These are phyloP conservation scores for Neurospora sp. DNA, from an alignment of 495 filamentous ascomycete genomes.

Conservation along the genomic window DNA sequence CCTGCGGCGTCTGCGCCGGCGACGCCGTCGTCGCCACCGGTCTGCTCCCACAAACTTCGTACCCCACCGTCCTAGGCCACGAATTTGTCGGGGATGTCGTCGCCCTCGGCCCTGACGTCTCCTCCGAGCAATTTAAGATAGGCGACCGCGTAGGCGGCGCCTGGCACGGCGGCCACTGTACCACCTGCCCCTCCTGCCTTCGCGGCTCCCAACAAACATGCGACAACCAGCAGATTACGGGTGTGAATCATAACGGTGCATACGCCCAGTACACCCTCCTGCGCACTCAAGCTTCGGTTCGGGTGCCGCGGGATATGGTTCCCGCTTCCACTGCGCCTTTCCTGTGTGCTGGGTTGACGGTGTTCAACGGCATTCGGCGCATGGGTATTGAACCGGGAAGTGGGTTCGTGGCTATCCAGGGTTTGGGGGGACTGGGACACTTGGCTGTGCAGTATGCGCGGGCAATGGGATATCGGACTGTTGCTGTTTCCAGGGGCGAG, in stretches of 20 bases:
- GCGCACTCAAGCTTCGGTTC: slow-evolving; percentile 48
- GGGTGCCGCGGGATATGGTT: slow-evolving; percentile 45
- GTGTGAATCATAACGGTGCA: slow-evolving; percentile 39
- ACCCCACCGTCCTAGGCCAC: slow-evolving; percentile 26
- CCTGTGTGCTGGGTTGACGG: slow-evolving; percentile 59
- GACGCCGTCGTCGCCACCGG: slow-evolving; percentile 31
- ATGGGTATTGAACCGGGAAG: slow-evolving; percentile 47
- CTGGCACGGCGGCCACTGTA: slow-evolving; percentile 47
- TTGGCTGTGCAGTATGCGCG: slow-evolving; percentile 53
- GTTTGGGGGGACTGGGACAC: slow-evolving; percentile 54
- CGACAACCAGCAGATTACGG: slow-evolving; percentile 35
- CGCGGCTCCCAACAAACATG: slow-evolving; percentile 43
- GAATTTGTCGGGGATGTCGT: slow-evolving; percentile 45
- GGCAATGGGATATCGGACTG: slow-evolving; percentile 52
- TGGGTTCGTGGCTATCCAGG: slow-evolving; percentile 47
- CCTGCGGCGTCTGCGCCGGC: slow-evolving; percentile 44
- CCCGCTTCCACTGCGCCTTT: slow-evolving; percentile 51
- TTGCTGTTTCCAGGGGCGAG: slow-evolving; percentile 45
- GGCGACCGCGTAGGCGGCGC: slow-evolving; percentile 43
- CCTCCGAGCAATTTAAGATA: too few relatives aligned
- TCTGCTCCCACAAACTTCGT: slow-evolving; percentile 22
- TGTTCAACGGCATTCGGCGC: slow-evolving; percentile 58
- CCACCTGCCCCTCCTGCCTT: slow-evolving; percentile 36
- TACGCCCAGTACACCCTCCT: slow-evolving; percentile 55
- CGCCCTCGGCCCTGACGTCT: slow-evolving; percentile 36